Base-by-base conservation (phyloP, 352 stramenopile genomes). In the Globisporangium paddicum region DNA sequence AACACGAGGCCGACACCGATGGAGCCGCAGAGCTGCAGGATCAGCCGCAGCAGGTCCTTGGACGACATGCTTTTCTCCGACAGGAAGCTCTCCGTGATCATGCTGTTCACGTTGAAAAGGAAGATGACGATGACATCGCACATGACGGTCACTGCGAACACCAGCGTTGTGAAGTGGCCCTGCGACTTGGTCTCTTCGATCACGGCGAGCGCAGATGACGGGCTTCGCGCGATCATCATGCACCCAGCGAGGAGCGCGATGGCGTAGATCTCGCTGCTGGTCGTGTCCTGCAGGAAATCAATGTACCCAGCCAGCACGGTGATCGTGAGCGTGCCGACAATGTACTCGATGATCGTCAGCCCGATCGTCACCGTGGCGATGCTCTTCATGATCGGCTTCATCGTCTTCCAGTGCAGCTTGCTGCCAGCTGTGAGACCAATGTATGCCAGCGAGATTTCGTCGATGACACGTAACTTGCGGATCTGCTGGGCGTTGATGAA, bases 161-260 rank as follows among this genome's bases (percentile, higher is more conserved):
- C 67, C 5, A 87, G 67, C 42, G 75, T 89, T 55, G 79, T 89
- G 42, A 89, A 89, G 40, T 83, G 77, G 32, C 79, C 79, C 19
- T 77, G 71, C 0, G 79, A 80, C 44, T 80, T 78, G 30, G 69
- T 84, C 50, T 89, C 77, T 69, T 87, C 74, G 44, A 89, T 86
- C 45, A 89, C 74, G 0, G 79, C 79, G 14, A 89, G 66, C 13
- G 79, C 79, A 9, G 79, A 89, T 10, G 77, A 85, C 38, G 79
- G 79, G 34, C 74, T 86, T 30, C 77, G 75, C 19, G 79, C 79
- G 58, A 86, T 83, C 79, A 87, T 87, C 75, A 89, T 86, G 51
- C 75, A 86, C 0, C 79, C 79, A 8, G 77, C 77, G 7, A 89
- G 65, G 42, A 87, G 49, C 2, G 79, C 76, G 46, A 89, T 87